These are phyloP conservation scores for Penicillium riverlandense DNA, from an alignment of 495 filamentous ascomycete species.

Conservation along the genomic window DNA sequence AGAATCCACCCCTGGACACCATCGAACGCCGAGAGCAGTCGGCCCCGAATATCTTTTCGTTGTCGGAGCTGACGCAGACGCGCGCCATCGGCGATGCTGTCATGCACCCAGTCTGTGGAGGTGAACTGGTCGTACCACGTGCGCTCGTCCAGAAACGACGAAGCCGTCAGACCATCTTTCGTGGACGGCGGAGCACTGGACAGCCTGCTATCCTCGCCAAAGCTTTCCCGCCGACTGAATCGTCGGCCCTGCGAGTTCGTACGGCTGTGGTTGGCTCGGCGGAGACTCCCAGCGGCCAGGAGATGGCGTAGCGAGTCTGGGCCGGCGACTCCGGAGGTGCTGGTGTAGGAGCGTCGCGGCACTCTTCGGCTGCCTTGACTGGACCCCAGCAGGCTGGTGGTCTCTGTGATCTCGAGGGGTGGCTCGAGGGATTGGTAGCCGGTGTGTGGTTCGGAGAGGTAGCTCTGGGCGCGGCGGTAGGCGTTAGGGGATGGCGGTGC, in stretches of 20 bases:
- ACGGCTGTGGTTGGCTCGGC: slow-evolving; percentile 55
- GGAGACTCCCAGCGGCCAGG: slow-evolving; percentile 33
- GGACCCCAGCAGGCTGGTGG: slow-evolving; percentile 28
- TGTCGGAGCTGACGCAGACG: slow-evolving; percentile 75
- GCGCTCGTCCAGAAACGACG: slow-evolving; percentile 66
- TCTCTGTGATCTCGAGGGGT: slow-evolving; percentile 28
- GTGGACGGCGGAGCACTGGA: slow-evolving; percentile 46
- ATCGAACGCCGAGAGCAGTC: slow-evolving; percentile 70
- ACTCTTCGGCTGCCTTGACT: slow-evolving; percentile 5
- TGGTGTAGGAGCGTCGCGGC: slow-evolving; percentile 37
- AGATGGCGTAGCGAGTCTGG: slow-evolving; percentile 27
- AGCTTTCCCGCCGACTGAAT: slow-evolving; percentile 39
- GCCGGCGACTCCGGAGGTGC: slow-evolving; percentile 23
- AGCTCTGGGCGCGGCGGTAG: slow-evolving; percentile 27
- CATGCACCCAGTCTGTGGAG: slow-evolving; percentile 97
- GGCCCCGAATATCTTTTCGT: slow-evolving; percentile 78
- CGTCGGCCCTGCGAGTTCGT: slow-evolving; percentile 53
- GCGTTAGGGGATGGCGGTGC: slow-evolving; percentile 34
- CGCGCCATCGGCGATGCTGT: slow-evolving; percentile 90
- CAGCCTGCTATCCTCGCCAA: slow-evolving; percentile 24
- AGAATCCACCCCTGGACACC: slow-evolving; percentile 92
- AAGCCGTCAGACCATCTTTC: slow-evolving; percentile 45
- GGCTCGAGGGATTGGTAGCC: slow-evolving; percentile 31
- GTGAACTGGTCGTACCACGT: slow-evolving; percentile 99
- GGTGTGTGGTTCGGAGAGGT: slow-evolving; percentile 30